Percentiles rank a stretch among this genome's conserved stretches.
phyloP scores from a whole-genome alignment of 2,329 filamentous ascomycete species.

The Phaeosphaeria sp. region DNA sequence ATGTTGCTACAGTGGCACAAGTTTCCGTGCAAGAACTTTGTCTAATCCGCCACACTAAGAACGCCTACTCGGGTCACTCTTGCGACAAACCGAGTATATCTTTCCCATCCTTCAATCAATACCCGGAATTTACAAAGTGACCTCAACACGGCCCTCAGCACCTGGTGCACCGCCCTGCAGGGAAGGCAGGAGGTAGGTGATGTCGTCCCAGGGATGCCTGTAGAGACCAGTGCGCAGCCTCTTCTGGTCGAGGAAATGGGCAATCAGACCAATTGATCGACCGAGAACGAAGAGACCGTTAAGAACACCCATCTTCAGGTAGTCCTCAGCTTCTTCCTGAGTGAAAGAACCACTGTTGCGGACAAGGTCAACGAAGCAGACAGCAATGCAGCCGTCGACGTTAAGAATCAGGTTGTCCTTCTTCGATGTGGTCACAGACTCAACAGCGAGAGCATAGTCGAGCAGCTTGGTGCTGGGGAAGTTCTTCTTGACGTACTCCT shows the following conservation, averaged over 20 bases:
- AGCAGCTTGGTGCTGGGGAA: constrained; percentile 98
- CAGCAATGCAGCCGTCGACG: constrained; percentile 96
- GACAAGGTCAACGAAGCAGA: constrained; percentile 97
- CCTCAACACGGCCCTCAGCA: constrained; percentile 52
- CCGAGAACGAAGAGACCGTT: constrained; percentile 99
- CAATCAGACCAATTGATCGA: constrained; percentile 97
- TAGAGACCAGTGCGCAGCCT: constrained; percentile 96
- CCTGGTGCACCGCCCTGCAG: constrained; percentile 47
- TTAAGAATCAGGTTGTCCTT: constrained; percentile 99
- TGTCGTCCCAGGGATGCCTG: constrained; percentile 85
- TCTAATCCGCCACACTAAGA: constrained; percentile 37
- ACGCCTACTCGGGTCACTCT: constrained; percentile 37
- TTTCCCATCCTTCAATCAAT: constrained; percentile 27
- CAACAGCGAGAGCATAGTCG: constrained; percentile 97
- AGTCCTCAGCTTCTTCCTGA: constrained; percentile 95
- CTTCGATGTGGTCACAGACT: constrained; percentile 98
- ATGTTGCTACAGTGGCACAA: constrained; percentile 41
- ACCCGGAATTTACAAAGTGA: constrained; percentile 43
- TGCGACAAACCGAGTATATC: constrained; percentile 34
- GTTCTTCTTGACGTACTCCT: constrained; percentile 97
- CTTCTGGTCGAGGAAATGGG: constrained; percentile 99
- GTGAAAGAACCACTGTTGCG: constrained; percentile 98
- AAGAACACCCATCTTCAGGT: constrained; percentile 98
- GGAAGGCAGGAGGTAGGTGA: constrained; percentile 51
- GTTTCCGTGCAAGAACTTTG: constrained; percentile 29